Evolutionary conservation across 805 yeast genomes (phyloP).

Genomic region (Barnettozyma wickerhamii): DNA sequence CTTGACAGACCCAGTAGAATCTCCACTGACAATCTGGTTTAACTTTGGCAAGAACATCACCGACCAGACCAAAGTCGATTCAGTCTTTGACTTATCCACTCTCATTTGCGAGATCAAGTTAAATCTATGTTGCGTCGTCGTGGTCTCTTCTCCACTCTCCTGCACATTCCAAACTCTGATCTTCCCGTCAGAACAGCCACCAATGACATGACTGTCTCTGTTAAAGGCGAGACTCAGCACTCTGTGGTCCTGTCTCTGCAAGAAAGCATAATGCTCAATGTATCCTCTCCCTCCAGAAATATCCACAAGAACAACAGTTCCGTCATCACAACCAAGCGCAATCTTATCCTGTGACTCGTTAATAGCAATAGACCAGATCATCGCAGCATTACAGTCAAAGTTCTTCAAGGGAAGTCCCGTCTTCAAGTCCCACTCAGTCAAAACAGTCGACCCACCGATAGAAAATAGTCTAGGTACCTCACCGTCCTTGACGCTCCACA

Average conservation of each 20-base stretch:
- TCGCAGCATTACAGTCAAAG: slow-evolving; percentile 88
- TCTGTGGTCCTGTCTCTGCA: slow-evolving; percentile 82
- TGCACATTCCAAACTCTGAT: slow-evolving; percentile 73
- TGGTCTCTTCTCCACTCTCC: slow-evolving; percentile 30
- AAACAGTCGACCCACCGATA: slow-evolving; percentile 86
- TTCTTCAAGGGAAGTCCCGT: slow-evolving; percentile 70
- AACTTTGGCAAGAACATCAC: slow-evolving; percentile 57
- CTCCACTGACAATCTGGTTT: slow-evolving; percentile 87
- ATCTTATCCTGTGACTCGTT: slow-evolving; percentile 57
- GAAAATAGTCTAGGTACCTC: slow-evolving; percentile 73
- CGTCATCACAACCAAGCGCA: slow-evolving; percentile 95
- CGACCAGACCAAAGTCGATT: slow-evolving; percentile 90
- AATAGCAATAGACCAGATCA: slow-evolving; percentile 83
- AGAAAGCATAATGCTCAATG: slow-evolving; percentile 67
- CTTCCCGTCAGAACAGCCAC: slow-evolving; percentile 96
- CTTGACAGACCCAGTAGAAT: slow-evolving; percentile 90
- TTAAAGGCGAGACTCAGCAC: slow-evolving; percentile 79
- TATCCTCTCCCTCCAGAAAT: slow-evolving; percentile 85
- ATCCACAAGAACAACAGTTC: slow-evolving; percentile 78
- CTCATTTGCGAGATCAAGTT: slow-evolving; percentile 80
- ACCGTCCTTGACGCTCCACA: slow-evolving; percentile 59
- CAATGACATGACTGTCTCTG: slow-evolving; percentile 59
- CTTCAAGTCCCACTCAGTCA: slow-evolving; percentile 88
- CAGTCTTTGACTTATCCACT: slow-evolving; percentile 84
- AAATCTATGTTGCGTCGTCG: slow-evolving; percentile 38